phyloP scores from a whole-genome alignment of 306 rosid species.

The Dalbergia oliveri region DNA sequence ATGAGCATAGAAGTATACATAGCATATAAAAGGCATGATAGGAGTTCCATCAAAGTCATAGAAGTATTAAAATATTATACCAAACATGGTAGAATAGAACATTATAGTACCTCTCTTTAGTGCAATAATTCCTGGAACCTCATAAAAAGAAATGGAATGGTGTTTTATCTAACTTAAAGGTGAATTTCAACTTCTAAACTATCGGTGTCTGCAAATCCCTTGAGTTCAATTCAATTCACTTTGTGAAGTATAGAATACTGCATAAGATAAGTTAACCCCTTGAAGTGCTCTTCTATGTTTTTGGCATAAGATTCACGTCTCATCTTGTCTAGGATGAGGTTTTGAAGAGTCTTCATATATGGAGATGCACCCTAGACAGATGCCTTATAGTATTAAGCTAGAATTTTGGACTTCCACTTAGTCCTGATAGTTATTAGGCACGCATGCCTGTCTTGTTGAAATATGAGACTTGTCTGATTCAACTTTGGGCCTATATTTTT shows the following conservation, averaged over 20 bases:
- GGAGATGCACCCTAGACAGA: no score
- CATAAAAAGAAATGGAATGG: not conserved
- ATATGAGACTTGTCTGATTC: no score
- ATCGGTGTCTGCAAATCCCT: not conserved
- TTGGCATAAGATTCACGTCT: no score
- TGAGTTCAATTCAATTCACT: not conserved
- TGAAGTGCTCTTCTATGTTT: no score
- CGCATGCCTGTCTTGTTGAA: no score
- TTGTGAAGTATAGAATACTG: not conserved
- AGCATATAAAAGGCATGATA: not conserved
- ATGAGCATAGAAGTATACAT: not conserved
- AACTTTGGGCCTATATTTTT: no score
- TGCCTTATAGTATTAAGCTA: no score
- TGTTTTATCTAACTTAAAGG: not conserved
- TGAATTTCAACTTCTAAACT: not conserved
- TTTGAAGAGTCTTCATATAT: no score
- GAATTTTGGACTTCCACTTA: no score
- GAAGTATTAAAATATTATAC: not conserved
- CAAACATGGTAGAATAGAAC: not conserved
- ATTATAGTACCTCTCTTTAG: not conserved
- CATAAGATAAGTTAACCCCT: constrained; percentile 3
- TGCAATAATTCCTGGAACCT: not conserved
- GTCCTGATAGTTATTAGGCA: no score
- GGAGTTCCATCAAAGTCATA: constrained; percentile 8
- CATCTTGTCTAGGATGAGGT: not conserved